Conservation (phyloP, 441 rosid genomes). For the Erodium trifolium region DNA sequence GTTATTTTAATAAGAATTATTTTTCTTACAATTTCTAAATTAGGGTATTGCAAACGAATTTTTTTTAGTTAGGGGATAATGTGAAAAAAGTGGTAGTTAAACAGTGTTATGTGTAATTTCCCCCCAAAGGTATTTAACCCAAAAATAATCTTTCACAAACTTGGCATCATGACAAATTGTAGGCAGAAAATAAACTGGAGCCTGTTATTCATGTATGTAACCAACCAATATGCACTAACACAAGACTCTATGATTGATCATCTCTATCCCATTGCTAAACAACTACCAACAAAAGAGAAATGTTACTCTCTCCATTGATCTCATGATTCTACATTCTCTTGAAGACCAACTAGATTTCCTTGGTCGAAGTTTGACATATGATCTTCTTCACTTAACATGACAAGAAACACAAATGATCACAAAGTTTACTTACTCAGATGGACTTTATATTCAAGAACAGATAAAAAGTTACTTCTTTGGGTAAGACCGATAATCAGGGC, state of each 20-base stretch:
- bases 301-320: neutral
- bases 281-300: neutral
- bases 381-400: neutral
- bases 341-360: neutral
- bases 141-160: too few species aligned
- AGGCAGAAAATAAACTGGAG: too few species aligned
- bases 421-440: neutral
- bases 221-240: neutral
- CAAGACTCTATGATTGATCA: neutral
- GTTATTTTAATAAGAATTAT: too few species aligned
- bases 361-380: neutral
- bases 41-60: too few species aligned
- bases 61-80: too few species aligned
- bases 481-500: constrained; percentile 69
- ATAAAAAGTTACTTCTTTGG: constrained; percentile 44
- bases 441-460: neutral
- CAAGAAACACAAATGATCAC: neutral
- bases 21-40: too few species aligned
- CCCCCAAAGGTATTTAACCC: too few species aligned
- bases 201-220: too few species aligned
- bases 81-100: too few species aligned
- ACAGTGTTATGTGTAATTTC: too few species aligned
- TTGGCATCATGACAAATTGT: too few species aligned
- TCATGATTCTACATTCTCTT: neutral
- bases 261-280: neutral